A percentile compares a stretch with the other conserved stretches of the same genome.
These are phyloP conservation scores for Corylus americana DNA, from an alignment of 306 rosid species.

Conservation along the genomic window DNA sequence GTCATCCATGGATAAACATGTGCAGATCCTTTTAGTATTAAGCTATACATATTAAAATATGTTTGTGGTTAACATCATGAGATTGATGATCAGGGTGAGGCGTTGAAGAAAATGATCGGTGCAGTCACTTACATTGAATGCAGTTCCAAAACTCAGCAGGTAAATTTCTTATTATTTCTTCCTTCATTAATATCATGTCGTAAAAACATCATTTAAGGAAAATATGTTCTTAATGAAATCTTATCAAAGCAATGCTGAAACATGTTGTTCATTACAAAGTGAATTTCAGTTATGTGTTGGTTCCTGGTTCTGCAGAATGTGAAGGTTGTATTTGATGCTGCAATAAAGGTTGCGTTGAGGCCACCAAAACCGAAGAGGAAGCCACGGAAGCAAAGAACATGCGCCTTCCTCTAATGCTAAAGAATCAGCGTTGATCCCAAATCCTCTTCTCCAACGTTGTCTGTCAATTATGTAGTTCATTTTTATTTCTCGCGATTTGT, in stretches of 20 bases:
- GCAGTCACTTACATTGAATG: conserved; percentile 42
- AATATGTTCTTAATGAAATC: too few species aligned
- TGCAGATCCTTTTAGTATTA: too few species aligned
- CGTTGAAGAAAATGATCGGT: conserved; percentile 39
- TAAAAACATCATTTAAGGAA: background rate
- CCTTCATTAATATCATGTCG: too few species aligned
- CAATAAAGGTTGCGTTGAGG: conserved; percentile 40
- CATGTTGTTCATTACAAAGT: background rate
- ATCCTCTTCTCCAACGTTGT: background rate
- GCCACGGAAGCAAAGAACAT: conserved; percentile 29
- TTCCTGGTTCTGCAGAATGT: conserved; percentile 28
- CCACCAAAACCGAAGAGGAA: conserved; percentile 33
- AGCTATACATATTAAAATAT: background rate
- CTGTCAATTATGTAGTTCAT: background rate
- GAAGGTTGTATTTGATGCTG: conserved; percentile 43
- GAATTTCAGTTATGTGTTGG: background rate
- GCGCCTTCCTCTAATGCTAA: conserved; percentile 23
- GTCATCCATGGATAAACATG: background rate
- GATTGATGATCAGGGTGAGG: conserved; percentile 34
- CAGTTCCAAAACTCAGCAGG: conserved; percentile 48
- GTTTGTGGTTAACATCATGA: background rate
- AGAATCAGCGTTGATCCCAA: background rate
- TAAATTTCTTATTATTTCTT: background rate
- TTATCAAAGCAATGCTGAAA: too few species aligned
- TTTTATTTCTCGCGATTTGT: background rate